Base-by-base conservation (phyloP, 169 alveolate species). In the Sarcocystis neurona region DNA sequence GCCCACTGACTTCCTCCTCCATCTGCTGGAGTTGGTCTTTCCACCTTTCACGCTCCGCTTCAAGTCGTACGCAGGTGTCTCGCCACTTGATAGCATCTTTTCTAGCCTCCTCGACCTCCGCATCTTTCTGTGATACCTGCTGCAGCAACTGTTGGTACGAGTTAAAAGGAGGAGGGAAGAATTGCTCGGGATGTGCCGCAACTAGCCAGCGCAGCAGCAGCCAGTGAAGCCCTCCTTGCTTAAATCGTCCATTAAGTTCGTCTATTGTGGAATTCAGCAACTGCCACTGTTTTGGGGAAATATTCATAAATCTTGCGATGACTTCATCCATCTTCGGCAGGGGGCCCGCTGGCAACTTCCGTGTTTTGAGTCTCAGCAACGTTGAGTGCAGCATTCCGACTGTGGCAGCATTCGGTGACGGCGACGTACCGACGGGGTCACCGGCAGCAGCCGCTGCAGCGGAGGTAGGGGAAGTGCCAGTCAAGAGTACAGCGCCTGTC, bases 251-350 rank as follows among this genome's bases (percentile, higher is more conserved):
- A n/a, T 72, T 72, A 20, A 72, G 82, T 4, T 39, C 23, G 10
- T 72, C 58, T 39, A 72, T 72, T 0, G 82, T 56, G 20, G 82
- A 72, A 44, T 72, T 72, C 39, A 72, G 20, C 3, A 15, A 27
- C 46, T 72, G 46, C 82, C 82, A 72, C 32, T 39, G 50, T n/a
- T 72, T 56, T 8, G 82, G 82, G 41, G 82, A 72, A 41, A 72
- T 72, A 32, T 72, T 39, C 82, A 72, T 72, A 56, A 72, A 72
- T 27, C 82, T 10, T 12, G 82, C 82, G 32, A 39, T 56, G 12
- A 72, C 82, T 72, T 72, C 56, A 32, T 72, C 82, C 82, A 72
- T 72, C 56, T 39, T 34, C 32, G 82, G 82, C 60, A 72, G n/a
- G 58, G 82, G 82, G 10, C 41, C 56, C 27, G 82, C n/a, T 2